Base-by-base conservation (phyloP, 148 eudicot genomes). In the Rhododendron kiyosumense region DNA sequence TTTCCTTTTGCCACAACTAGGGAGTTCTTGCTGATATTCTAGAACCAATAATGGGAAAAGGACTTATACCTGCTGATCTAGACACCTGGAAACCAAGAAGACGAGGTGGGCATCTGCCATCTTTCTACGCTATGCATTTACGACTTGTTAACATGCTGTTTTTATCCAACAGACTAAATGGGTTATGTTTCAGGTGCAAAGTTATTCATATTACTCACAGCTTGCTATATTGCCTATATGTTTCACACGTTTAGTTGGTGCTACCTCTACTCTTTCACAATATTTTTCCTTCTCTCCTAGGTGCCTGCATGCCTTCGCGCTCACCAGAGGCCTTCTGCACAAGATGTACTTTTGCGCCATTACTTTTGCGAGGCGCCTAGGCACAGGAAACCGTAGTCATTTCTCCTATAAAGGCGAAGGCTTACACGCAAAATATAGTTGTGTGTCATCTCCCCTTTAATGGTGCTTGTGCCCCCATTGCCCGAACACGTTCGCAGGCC, bases 41-140 rank as follows among this genome's bases (percentile, higher is more conserved):
- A 79, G 99, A 97, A 88, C 98, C 98, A 85, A 95, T 97, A 82
- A 97, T 97, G 99, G 99, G 99, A 52, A 97, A 97, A 92, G 99
- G 99, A 86, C 95, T 97, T 83, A 97, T 97, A 87, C 99, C 99
- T 84, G 99, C 99, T 74, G 98, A 97, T 89, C 93, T 95, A 84
- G 92, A 89, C 79, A 97, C 98, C 61, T 97, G 99, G 99, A 97
- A 97, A 91, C 95, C 91, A 86, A 94, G 99, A 88, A 93, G 99
- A 94, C 91, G 99, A 94, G 99, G 99, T 94, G 91, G 90, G 91
- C 28, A 83, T 54, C 26, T 38, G 54, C 73, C 54, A 81, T 52
- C 52, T 54, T 51, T 71, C 26, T 54, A 30, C 20, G 79, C 34
- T 32, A 36, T n/a, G n/a, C 79, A 69, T 80, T 46, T 28, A 36